A percentile compares a stretch with the other conserved stretches of the same genome.
Conservation (phyloP, 1,284 basidiomycete genomes). For the Melanopsichium pennsylvanicum region DNA sequence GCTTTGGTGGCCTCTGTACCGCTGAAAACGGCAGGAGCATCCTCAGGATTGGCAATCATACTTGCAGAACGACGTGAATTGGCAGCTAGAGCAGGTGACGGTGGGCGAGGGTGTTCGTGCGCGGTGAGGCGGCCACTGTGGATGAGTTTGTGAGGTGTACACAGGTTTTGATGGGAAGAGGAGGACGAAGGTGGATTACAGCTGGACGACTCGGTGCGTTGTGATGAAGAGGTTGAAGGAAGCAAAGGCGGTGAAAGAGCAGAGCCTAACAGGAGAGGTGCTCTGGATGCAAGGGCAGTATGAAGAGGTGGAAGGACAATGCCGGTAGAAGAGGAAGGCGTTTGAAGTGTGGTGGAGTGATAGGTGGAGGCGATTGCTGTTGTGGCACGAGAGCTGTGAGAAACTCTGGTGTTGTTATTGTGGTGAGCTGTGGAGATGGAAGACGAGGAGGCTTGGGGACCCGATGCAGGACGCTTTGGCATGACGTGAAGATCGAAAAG, state of each 20-base stretch:
- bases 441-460: conserved; percentile 8
- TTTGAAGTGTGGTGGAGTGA: neutral
- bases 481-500: conserved; percentile 4
- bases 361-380: neutral
- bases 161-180: neutral
- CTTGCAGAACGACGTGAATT: neutral
- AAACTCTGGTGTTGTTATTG: conserved; percentile 1
- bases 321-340: conserved; percentile 20
- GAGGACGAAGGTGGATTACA: conserved; percentile 3
- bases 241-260: conserved; percentile 27
- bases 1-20: conserved; percentile 1
- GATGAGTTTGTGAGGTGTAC: conserved; percentile 1
- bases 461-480: conserved; percentile 16
- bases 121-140: conserved; percentile 11
- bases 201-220: conserved; percentile 4
- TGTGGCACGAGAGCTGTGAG: conserved; percentile 3
- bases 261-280: conserved; percentile 9
- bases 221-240: conserved; percentile 5
- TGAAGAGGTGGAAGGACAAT: conserved; percentile 29
- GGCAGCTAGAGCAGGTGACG: neutral
- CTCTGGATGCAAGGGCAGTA: conserved; percentile 12
- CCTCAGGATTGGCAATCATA: conserved; percentile 19
- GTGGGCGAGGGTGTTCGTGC: neutral
- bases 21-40: neutral
- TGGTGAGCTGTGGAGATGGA: neutral